Evolutionary conservation across 2,329 filamentous ascomycete genomes (phyloP).

Genomic region (Truncatella angustata): DNA sequence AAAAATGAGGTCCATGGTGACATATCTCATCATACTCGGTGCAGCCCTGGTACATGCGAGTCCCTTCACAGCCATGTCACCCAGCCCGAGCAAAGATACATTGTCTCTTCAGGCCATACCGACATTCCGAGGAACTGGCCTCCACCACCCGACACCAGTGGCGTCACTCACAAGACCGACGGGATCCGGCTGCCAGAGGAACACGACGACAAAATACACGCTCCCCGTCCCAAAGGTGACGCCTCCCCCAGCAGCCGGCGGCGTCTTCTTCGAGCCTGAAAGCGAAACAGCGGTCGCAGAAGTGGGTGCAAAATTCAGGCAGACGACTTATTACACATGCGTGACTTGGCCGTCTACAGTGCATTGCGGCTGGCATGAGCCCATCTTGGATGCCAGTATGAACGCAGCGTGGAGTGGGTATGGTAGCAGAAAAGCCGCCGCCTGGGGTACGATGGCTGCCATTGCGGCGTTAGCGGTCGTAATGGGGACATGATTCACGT

Average conservation of each 20-base stretch:
- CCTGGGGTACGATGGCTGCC: slow-evolving; percentile 14
- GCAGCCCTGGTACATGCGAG: not conserved
- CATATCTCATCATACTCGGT: not conserved
- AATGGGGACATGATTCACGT: no score
- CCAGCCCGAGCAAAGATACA: not conserved
- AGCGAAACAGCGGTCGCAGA: not conserved
- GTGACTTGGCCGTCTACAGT: slow-evolving; percentile 28
- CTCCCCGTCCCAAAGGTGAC: not conserved
- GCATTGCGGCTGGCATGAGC: slow-evolving; percentile 39
- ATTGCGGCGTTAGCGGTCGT: slow-evolving; percentile 15
- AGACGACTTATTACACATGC: slow-evolving; percentile 39
- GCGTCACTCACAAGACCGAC: not conserved
- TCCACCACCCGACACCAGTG: not conserved
- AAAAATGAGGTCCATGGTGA: not conserved
- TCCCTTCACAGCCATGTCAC: not conserved
- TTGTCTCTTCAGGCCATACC: not conserved
- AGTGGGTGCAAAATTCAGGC: slow-evolving; percentile 23
- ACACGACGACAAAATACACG: not conserved
- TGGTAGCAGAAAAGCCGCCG: slow-evolving; percentile 10
- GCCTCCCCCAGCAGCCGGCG: slow-evolving; percentile 3
- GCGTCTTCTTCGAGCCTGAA: not conserved
- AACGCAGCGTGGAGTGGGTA: slow-evolving; percentile 12
- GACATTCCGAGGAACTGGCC: not conserved
- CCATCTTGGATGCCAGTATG: slow-evolving; percentile 28
- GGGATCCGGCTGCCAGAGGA: not conserved